Conservation (phyloP, 2,329 filamentous ascomycete species). For the Xylaria sp. region DNA sequence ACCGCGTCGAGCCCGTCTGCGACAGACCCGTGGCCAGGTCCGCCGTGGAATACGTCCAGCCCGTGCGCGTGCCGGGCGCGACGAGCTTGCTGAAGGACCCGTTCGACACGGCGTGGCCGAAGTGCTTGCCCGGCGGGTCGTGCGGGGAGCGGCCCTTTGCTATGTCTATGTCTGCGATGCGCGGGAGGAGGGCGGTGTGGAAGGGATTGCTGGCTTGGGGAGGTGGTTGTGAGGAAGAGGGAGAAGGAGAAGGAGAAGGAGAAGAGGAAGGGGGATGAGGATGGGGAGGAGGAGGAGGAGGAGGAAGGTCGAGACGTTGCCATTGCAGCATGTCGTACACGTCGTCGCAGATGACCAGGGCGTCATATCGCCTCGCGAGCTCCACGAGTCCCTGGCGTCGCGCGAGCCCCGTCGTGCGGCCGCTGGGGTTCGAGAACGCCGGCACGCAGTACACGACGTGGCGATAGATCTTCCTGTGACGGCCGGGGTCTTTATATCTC, state of each 20-base stretch:
- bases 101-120: conserved; percentile 86
- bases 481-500: conserved; percentile 62
- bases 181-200: conserved; percentile 68
- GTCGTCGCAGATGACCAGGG: conserved; percentile 87
- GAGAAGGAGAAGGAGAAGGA: neutral
- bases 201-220: conserved; percentile 3
- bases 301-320: conserved; percentile 53
- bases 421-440: conserved; percentile 88
- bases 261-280: conserved; percentile 15
- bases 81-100: conserved; percentile 90
- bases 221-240: conserved; percentile 31
- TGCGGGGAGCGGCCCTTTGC: conserved; percentile 64
- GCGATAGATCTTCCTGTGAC: conserved; percentile 80
- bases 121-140: conserved; percentile 54
- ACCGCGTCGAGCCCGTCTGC: conserved; percentile 63
- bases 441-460: conserved; percentile 91
- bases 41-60: conserved; percentile 69
- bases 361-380: conserved; percentile 82
- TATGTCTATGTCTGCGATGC: conserved; percentile 82
- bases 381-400: conserved; percentile 75
- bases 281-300: conserved; percentile 8
- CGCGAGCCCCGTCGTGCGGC: conserved; percentile 78
- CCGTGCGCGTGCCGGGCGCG: conserved; percentile 82
- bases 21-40: conserved; percentile 62
- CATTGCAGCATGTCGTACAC: conserved; percentile 95